A percentile compares a stretch with the other conserved stretches of the same genome.
Conservation (phyloP, 2,329 filamentous ascomycete species). For the Davidsoniella eucalypti region DNA sequence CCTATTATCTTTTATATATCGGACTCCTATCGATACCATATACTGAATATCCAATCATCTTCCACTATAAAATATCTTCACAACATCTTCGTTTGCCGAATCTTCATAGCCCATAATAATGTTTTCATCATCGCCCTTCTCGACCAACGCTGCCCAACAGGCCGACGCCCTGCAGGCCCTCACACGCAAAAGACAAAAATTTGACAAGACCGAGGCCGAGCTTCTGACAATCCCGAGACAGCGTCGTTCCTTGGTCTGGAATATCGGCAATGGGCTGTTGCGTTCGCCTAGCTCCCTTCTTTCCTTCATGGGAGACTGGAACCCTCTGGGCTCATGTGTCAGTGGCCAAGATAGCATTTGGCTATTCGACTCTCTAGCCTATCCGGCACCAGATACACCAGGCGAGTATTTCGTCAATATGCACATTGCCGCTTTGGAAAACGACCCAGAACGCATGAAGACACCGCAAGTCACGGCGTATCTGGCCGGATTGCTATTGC, state of each 20-base stretch:
- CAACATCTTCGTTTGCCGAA: no score
- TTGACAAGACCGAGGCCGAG: constrained; percentile 32
- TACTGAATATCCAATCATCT: no score
- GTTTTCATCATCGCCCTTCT: no score
- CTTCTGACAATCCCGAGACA: constrained; percentile 21
- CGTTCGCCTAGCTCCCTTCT: constrained; percentile 20
- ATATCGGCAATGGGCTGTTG: background rate
- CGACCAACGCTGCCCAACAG: constrained; percentile 14
- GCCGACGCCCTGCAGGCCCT: constrained; percentile 31
- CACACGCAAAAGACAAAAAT: constrained; percentile 32
- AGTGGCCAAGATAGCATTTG: constrained; percentile 58
- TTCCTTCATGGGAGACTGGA: constrained; percentile 33
- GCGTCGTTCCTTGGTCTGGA: background rate
- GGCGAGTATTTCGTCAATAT: background rate
- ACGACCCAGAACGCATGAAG: no score
- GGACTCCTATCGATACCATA: no score
- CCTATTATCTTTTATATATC: no score
- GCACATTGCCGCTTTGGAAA: background rate
- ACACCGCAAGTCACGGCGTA: constrained; percentile 25
- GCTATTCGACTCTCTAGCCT: constrained; percentile 57
- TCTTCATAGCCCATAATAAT: no score
- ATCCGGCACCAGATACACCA: constrained; percentile 25
- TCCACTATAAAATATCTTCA: no score
- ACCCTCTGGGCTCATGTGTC: constrained; percentile 43
- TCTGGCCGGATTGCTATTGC: constrained; percentile 35